phyloP scores from a whole-genome alignment of 2,329 filamentous ascomycete species.

The Verticillium zaregamsianum region DNA sequence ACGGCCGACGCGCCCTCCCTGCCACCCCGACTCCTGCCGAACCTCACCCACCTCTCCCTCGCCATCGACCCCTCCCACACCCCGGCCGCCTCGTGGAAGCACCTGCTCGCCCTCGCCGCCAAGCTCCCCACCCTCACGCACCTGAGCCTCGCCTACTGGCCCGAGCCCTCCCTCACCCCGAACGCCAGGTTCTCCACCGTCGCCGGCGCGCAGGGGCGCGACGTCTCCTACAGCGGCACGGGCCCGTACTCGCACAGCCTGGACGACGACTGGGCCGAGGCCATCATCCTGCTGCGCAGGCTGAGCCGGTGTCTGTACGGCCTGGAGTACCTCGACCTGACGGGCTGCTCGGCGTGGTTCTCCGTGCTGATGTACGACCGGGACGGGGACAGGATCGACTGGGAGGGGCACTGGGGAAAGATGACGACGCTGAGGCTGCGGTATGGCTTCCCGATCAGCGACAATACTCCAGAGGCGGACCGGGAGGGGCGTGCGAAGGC shows the following conservation, averaged over 20 bases:
- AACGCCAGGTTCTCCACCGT: slow-evolving; percentile 46
- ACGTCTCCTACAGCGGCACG: slow-evolving; percentile 46
- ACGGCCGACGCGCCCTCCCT: slow-evolving; percentile 22
- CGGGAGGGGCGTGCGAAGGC: slow-evolving; percentile 28
- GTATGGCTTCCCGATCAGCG: slow-evolving; percentile 35
- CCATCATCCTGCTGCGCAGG: slow-evolving; percentile 49
- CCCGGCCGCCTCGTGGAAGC: slow-evolving; percentile 47
- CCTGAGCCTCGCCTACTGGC: slow-evolving; percentile 59
- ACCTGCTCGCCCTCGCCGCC: slow-evolving; percentile 49
- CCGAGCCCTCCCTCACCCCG: slow-evolving; percentile 53
- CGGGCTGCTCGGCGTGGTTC: slow-evolving; percentile 54
- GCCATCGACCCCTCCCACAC: slow-evolving; percentile 34
- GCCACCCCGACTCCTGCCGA: slow-evolving; percentile 41
- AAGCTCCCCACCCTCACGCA: slow-evolving; percentile 54
- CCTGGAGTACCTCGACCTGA: slow-evolving; percentile 58
- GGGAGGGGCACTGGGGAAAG: slow-evolving; percentile 51
- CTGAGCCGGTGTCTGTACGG: slow-evolving; percentile 52
- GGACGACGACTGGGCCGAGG: slow-evolving; percentile 57
- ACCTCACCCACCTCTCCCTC: slow-evolving; percentile 58
- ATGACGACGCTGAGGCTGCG: slow-evolving; percentile 39
- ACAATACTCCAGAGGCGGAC: slow-evolving; percentile 28
- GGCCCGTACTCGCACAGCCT: slow-evolving; percentile 54
- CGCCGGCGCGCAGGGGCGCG: slow-evolving; percentile 35
- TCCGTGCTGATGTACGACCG: slow-evolving; percentile 38
- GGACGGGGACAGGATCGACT: slow-evolving; percentile 47